A percentile compares a stretch with the other conserved stretches of the same genome.
Conservation (phyloP, 805 yeast species). For the Diddensiella transvaalensis region DNA sequence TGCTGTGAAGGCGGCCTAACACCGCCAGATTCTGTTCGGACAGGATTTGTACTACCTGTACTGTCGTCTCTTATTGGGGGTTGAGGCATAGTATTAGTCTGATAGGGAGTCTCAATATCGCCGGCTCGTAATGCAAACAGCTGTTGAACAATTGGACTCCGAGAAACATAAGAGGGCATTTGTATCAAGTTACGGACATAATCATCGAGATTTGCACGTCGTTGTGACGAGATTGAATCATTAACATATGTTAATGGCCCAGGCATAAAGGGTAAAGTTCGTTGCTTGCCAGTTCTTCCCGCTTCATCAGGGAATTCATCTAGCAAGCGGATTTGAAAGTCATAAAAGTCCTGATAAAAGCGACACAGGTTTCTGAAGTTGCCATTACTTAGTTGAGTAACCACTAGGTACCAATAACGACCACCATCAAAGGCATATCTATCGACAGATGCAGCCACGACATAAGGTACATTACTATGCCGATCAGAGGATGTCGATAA, state of each 20-base stretch:
- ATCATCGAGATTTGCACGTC: slow-evolving; percentile 52
- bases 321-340: slow-evolving; percentile 78
- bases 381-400: slow-evolving; percentile 67
- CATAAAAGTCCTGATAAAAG: slow-evolving; percentile 93
- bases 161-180: slow-evolving; percentile 74
- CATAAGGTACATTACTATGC: slow-evolving; percentile 28
- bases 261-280: slow-evolving; percentile 90
- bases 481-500: slow-evolving; percentile 1
- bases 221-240: slow-evolving; percentile 59
- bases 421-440: slow-evolving; percentile 78
- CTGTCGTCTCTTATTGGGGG: slow-evolving; percentile 24
- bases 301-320: slow-evolving; percentile 90
- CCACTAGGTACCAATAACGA: slow-evolving; percentile 81
- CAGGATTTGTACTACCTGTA: background rate
- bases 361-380: slow-evolving; percentile 69
- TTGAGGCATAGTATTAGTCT: slow-evolving; percentile 32
- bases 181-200: slow-evolving; percentile 58
- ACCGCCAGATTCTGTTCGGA: background rate
- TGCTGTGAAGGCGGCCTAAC: background rate
- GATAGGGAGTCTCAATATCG: slow-evolving; percentile 48
- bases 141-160: slow-evolving; percentile 60
- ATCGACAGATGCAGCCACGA: slow-evolving; percentile 70
- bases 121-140: slow-evolving; percentile 67
- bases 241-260: slow-evolving; percentile 93
- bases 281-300: slow-evolving; percentile 72